phyloP scores from a whole-genome alignment of 306 rosid genomes.

The Quillaja saponaria region DNA sequence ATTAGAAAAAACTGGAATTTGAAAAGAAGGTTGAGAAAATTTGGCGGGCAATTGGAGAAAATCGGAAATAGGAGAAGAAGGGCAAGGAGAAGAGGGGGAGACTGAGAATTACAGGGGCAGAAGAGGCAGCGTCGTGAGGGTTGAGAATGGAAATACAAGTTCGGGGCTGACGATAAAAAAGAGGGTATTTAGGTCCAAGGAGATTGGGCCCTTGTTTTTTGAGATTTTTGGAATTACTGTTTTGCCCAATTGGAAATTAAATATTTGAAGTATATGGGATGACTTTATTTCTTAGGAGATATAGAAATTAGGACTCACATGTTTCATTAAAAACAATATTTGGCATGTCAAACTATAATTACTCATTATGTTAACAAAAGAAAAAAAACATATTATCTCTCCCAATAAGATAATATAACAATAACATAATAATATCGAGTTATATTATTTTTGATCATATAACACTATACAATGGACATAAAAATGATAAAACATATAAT shows the following conservation, averaged over 20 bases:
- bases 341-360: too few relatives aligned
- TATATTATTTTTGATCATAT: too few relatives aligned
- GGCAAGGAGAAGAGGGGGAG: slow-evolving; percentile 72
- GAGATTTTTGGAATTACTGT: slow-evolving; percentile 51
- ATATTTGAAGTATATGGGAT: too few relatives aligned
- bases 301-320: too few relatives aligned
- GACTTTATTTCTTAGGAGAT: too few relatives aligned
- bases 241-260: slow-evolving; percentile 53
- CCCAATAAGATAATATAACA: too few relatives aligned
- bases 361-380: too few relatives aligned
- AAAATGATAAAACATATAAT: too few relatives aligned
- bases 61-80: slow-evolving; percentile 58
- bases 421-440: too few relatives aligned
- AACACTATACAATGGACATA: too few relatives aligned
- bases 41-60: slow-evolving; percentile 89
- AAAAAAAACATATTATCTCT: too few relatives aligned
- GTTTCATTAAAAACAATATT: too few relatives aligned
- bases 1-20: slow-evolving; percentile 32
- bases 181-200: slow-evolving; percentile 91
- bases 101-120: slow-evolving; percentile 70
- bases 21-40: slow-evolving; percentile 49
- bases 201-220: slow-evolving; percentile 19
- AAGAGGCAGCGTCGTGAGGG: slow-evolving; percentile 61
- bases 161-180: slow-evolving; percentile 40
- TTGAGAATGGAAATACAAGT: slow-evolving; percentile 77